Conservation (phyloP, 495 filamentous ascomycete species). For the Diplogelasinospora grovesii region DNA sequence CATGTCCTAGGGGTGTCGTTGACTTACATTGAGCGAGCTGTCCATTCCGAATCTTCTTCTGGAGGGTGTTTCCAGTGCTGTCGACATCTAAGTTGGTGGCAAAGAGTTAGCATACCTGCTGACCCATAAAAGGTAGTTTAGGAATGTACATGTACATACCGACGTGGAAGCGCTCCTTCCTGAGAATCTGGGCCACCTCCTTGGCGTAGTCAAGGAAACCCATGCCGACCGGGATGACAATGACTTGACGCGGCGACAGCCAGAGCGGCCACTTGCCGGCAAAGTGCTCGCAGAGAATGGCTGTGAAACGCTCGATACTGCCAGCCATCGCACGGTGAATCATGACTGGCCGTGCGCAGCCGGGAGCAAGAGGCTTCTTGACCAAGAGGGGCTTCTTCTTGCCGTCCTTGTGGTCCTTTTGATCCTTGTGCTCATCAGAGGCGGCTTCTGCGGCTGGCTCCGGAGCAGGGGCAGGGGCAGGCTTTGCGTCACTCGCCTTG, state of each 20-base stretch:
- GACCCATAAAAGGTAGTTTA: not conserved
- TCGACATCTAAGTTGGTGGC: slow-evolving; percentile 57
- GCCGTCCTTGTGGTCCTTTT: slow-evolving; percentile 27
- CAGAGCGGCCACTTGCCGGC: slow-evolving; percentile 98
- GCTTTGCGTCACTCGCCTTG: slow-evolving; percentile 17
- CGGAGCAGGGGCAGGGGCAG: slow-evolving; percentile 22
- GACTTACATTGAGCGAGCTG: slow-evolving; percentile 90
- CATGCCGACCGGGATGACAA: slow-evolving; percentile 88
- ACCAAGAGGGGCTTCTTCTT: slow-evolving; percentile 28
- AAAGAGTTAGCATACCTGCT: not conserved
- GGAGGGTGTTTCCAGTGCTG: slow-evolving; percentile 81
- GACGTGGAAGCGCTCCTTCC: slow-evolving; percentile 47
- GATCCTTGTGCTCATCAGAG: slow-evolving; percentile 4
- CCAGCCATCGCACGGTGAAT: slow-evolving; percentile 95
- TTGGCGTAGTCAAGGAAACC: slow-evolving; percentile 75
- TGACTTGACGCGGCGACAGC: slow-evolving; percentile 85
- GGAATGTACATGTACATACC: slow-evolving; percentile 14
- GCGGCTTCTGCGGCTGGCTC: slow-evolving; percentile 12
- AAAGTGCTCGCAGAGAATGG: slow-evolving; percentile 90
- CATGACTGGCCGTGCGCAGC: slow-evolving; percentile 89
- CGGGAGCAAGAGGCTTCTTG: slow-evolving; percentile 50
- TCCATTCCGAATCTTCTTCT: slow-evolving; percentile 89
- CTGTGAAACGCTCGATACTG: slow-evolving; percentile 90
- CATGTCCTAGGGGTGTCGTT: too few species aligned
- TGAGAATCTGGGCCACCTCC: slow-evolving; percentile 64